Evolutionary conservation across 1,284 basidiomycete genomes (phyloP), one percentile per base, ranked within the genome.

Genomic region (Sphagnurus paluster): DNA sequence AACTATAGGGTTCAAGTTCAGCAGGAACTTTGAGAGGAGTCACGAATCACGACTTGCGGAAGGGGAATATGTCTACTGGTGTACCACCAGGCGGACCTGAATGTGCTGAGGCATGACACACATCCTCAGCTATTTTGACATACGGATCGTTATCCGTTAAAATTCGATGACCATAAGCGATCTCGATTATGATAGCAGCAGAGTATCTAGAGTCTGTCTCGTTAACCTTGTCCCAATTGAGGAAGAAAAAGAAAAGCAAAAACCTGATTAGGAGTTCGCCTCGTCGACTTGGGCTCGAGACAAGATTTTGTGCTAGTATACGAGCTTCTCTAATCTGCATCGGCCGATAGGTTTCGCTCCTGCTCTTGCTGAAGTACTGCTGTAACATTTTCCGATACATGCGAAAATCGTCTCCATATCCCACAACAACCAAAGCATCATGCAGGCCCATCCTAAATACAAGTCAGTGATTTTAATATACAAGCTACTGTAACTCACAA

Each of bases 121-220:
- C 48, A n/a, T 56, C 49, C 34, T 46, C 41, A 16, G 49, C 38
- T 4, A 60, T 50, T n/a, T 49, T 40, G 4, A 56, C 24, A 36
- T 57, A 62, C 1, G 49, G 50, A 39, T 62, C 59, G 19, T 60
- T 55, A 19, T 54, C 44, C 2, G 52, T 52, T 0, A 36, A 32
- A 3, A 62, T 47, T 25, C 50, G 44, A 42, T 62, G 59, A 8
- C 62, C 62, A 42, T 54, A 61, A 8, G 48, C 52, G 13, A 63
- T 52, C 10, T 46, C 49, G 4, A 61, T 47, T 10, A 58, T 46
- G 32, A 60, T 53, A 0, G 54, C 43, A 14, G 57, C 56, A 2
- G 56, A 35, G 32, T 54, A 63, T n/a, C 56, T 63, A 42, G 7
- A 26, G 25, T 26, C 11, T 26, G 25, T 6, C 7, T 7, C 25